Percentiles rank a stretch among this genome's conserved stretches.
Evolutionary conservation across 345 rosid genomes (phyloP).

Genomic region (Citrus inodora): DNA sequence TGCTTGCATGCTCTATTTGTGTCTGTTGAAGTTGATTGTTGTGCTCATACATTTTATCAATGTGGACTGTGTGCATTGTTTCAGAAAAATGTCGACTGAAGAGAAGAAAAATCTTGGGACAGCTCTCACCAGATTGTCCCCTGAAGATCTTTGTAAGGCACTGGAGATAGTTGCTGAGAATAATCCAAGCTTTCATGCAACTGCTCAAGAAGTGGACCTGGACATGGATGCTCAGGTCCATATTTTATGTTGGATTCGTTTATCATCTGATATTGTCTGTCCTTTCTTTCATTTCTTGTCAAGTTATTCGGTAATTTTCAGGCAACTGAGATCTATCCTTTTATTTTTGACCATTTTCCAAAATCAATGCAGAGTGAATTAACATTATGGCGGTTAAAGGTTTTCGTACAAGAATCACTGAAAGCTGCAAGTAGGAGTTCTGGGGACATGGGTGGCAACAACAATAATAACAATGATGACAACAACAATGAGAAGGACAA

Average conservation of each 20-base stretch:
- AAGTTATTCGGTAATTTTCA: not conserved
- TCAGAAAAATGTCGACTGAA: constrained; percentile 60
- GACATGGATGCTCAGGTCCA: constrained; percentile 74
- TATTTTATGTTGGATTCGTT: not conserved
- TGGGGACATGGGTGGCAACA: constrained; percentile 34
- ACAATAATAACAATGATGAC: constrained; percentile 24
- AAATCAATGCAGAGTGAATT: constrained; percentile 43
- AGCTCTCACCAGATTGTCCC: constrained; percentile 51
- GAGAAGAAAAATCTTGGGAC: constrained; percentile 63
- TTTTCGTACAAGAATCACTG: constrained; percentile 62
- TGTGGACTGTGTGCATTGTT: not conserved
- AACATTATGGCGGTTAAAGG: constrained; percentile 71
- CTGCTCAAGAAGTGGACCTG: constrained; percentile 64
- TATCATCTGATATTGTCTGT: not conserved
- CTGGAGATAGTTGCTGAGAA: constrained; percentile 68
- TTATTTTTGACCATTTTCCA: not conserved
- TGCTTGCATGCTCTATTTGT: not conserved
- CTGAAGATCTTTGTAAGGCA: constrained; percentile 63
- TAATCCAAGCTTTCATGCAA: constrained; percentile 58
- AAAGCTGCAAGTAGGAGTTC: constrained; percentile 41
- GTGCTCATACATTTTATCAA: not conserved
- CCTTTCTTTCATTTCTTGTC: not conserved
- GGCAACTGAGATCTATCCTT: not conserved
- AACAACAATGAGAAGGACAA: constrained; percentile 34
- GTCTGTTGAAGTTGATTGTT: not conserved